Evolutionary conservation across 257 asterid genomes (phyloP), one percentile per base, ranked within the genome.

Genomic region (Ligustrum vulgare): DNA sequence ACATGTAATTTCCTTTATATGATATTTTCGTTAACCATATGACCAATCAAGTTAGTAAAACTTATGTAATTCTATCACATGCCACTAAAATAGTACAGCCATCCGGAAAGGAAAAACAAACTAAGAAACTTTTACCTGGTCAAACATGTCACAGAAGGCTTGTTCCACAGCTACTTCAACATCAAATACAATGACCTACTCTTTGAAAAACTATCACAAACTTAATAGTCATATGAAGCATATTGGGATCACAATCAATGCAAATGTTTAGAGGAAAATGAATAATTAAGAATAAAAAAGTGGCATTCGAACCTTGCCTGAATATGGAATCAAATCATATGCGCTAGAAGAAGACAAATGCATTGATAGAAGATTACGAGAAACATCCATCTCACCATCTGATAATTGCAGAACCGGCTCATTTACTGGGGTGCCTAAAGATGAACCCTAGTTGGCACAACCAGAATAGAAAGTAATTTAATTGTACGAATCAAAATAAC

Each of bases 291-390:
- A 67, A 49, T 9, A 43, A 58, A 49, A 15, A 5, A 69, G 63
- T 25, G 58, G 85, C 75, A 58, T 65, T 71, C 92, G 75, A 86
- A 91, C 94, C 96, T 91, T 86, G 89, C 91, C 91, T 74, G 94
- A 83, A 80, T 73, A 72, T 13, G 96, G 94, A 58, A 91, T 80
- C 82, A 91, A 81, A 81, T 87, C 96, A 79, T 87, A 81, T 11
- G 86, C 80, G 8, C 77, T 84, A 74, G 81, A 79, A 51, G 91
- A 82, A 49, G 86, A 71, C 84, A 91, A 69, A 78, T 86, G 84
- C 83, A 79, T 69, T 22, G 86, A 87, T 66, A 91, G 78, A 70
- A 78, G 84, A 74, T 79, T 85, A 37, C 88, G 90, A 37, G 84
- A 77, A 79, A 76, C 80, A 75, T 79, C 85, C 81, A 82, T 79